Conservation (phyloP, 225 moss, liverwort and hornwort genomes). For the Marchantia paleacea region DNA sequence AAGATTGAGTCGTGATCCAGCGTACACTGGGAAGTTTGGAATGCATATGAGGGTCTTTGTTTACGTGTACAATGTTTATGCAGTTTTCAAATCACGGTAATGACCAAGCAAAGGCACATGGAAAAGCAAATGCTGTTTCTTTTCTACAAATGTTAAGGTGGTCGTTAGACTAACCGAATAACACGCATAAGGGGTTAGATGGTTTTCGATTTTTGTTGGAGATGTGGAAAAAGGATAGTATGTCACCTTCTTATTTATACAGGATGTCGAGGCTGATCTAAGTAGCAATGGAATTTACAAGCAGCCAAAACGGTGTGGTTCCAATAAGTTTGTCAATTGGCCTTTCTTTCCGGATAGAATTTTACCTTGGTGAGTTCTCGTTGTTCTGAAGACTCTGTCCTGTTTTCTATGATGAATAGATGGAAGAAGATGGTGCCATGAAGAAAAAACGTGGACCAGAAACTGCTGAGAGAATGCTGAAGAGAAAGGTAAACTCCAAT, state of each 20-base stretch:
- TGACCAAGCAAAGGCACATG: not conserved
- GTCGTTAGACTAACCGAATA: not conserved
- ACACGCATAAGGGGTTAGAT: not conserved
- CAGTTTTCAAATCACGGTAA: not conserved
- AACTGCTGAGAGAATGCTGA: slow-evolving; percentile 85
- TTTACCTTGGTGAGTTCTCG: not conserved
- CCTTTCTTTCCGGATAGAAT: not conserved
- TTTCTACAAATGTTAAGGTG: not conserved
- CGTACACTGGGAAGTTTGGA: not conserved
- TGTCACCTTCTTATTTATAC: not conserved
- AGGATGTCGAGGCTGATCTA: not conserved
- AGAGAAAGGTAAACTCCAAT: slow-evolving; percentile 64
- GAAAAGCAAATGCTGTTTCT: not conserved
- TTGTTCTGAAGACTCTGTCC: not conserved
- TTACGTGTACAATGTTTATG: not conserved
- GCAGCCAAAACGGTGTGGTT: not conserved
- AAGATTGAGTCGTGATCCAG: not conserved
- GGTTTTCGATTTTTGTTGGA: not conserved
- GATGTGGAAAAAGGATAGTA: not conserved
- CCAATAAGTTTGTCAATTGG: not conserved
- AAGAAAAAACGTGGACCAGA: slow-evolving; percentile 82
- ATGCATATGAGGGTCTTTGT: not conserved
- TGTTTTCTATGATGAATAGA: slow-evolving; percentile 32
- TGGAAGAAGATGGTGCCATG: slow-evolving; percentile 61
- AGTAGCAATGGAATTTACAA: not conserved